A percentile compares a stretch with the other conserved stretches of the same genome.
Conservation (phyloP, 2,329 filamentous ascomycete genomes). For the Cladobotryum mycophilum region DNA sequence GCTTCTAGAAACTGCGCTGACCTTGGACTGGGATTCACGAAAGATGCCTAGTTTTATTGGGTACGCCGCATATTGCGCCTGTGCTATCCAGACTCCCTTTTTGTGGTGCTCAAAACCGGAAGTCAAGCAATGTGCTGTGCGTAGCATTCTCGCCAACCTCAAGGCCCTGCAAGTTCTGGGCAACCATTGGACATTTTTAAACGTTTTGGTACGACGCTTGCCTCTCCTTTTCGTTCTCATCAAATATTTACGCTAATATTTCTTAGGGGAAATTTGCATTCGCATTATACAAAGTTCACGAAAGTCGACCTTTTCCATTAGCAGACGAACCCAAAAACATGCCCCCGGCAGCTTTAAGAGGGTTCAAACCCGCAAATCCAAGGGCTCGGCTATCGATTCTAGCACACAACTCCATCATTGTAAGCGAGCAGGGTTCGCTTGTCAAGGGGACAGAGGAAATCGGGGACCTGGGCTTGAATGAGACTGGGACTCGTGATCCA, state of each 20-base stretch:
- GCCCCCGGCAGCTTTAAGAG: neutral
- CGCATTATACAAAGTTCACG: neutral
- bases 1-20: slow-evolving; percentile 4
- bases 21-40: neutral
- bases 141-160: slow-evolving; percentile 15
- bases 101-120: slow-evolving; percentile 15
- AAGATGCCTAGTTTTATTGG: slow-evolving; percentile 16
- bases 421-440: neutral
- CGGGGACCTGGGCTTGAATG: neutral
- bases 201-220: slow-evolving; percentile 12
- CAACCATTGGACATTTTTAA: slow-evolving; percentile 10
- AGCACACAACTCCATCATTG: neutral
- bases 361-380: slow-evolving; percentile 1
- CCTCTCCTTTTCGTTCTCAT: neutral
- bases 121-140: slow-evolving; percentile 11
- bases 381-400: neutral
- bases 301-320: neutral
- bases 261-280: neutral
- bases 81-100: slow-evolving; percentile 19
- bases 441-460: neutral
- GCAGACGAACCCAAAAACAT: slow-evolving; percentile 2
- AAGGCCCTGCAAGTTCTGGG: slow-evolving; percentile 12
- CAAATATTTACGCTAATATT: neutral
- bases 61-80: slow-evolving; percentile 17
- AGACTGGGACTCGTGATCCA: neutral